Base-by-base conservation (phyloP, 306 rosid species). In the Medicago arabica region DNA sequence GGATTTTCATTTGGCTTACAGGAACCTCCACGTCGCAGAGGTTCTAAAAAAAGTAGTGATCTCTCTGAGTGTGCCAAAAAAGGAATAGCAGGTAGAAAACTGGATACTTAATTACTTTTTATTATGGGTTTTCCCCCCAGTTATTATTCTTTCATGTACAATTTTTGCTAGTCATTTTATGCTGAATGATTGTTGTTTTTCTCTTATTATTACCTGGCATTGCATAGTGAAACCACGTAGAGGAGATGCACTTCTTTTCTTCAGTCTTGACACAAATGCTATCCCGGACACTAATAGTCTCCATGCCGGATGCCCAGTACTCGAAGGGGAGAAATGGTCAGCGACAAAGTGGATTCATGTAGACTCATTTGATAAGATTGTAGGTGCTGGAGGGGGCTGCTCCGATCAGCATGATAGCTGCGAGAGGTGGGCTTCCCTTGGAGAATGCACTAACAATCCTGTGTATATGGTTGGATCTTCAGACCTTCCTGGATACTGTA, bases 271-370 rank as follows among this genome's bases (percentile, higher is more conserved):
- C 87, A 88, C 98, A 79, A 85, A 78, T 36, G 92, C 98, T 58
- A 72, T 66, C 79, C 96, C 97, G 58, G 98, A 96, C 82, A 40
- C 83, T 8, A 75, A n/a, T 54, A 96, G 99, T 84, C 99, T 96
- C 79, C 99, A 96, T 41, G 98, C 87, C 0, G 98, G 98, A 12
- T 96, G 99, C 84, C 98, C 98, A 4, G 99, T 96, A 71, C 82
- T 92, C 68, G 96, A 96, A 86, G 98, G 99, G 44, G 99, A 96
- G 86, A 96, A 96, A 85, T 96, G 99, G 99, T 96, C 99, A 4
- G 98, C 99, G 69, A 92, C 99, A 6, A 96, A 96, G 83, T 96
- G 99, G 99, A 92, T 92, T 74, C 99, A 89, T 34, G 98, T 96
- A 2, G 94, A 89, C 75, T 86, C 98, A 8, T 96, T 96, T 70